These are phyloP conservation scores for Copromyces sp. DNA, from an alignment of 495 filamentous ascomycete genomes.

Conservation along the genomic window DNA sequence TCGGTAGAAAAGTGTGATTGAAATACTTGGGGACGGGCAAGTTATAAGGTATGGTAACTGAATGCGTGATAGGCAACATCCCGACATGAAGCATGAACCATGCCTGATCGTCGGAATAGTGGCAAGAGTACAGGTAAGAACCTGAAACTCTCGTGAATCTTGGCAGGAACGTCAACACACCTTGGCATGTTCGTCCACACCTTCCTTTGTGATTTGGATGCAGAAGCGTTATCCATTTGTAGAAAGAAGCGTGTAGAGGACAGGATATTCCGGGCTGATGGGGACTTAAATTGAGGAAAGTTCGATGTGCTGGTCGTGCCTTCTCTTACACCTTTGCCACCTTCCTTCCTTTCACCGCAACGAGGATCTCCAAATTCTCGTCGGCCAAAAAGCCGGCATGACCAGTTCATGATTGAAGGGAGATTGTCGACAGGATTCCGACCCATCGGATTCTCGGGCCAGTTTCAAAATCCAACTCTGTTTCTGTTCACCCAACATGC, in stretches of 20 bases:
- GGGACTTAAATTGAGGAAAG: background rate
- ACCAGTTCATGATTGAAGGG: background rate
- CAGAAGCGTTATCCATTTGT: background rate
- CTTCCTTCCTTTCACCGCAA: background rate
- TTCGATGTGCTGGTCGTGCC: background rate
- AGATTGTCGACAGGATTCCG: background rate
- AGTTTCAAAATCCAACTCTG: background rate
- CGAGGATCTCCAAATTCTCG: background rate
- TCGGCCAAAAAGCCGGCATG: background rate
- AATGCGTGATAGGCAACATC: too few relatives aligned
- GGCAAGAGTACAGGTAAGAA: too few relatives aligned
- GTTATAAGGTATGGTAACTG: too few relatives aligned
- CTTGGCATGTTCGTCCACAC: background rate
- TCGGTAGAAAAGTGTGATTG: too few relatives aligned
- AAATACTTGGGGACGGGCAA: too few relatives aligned
- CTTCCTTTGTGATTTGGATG: background rate
- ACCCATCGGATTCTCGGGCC: background rate
- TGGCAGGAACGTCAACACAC: background rate
- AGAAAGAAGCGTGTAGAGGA: background rate
- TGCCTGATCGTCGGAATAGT: too few relatives aligned
- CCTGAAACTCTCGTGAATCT: background rate
- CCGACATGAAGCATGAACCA: too few relatives aligned
- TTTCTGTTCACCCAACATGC: background rate
- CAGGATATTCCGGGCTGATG: background rate
- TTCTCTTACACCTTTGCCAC: background rate